These are phyloP conservation scores for Pelargonium citronellum DNA, from an alignment of 441 rosid genomes.

Conservation along the genomic window DNA sequence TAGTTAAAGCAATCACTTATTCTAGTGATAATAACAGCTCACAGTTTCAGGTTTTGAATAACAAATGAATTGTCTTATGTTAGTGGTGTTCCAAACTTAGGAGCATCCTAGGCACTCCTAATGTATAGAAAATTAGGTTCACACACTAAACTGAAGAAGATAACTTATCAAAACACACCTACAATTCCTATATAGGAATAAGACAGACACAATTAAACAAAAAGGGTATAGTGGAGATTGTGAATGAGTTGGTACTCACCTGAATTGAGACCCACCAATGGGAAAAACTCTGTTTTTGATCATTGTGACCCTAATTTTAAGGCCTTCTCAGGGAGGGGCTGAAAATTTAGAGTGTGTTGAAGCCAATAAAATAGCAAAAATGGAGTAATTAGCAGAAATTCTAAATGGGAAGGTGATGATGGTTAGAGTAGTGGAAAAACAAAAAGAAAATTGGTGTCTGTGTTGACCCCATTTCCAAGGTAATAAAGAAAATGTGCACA, in stretches of 20 bases:
- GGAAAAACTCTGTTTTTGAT: background rate
- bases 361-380: conserved; percentile 6
- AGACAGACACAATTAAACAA: conserved; percentile 1
- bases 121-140: conserved; percentile 11
- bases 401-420: conserved; percentile 10
- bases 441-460: conserved; percentile 13
- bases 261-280: background rate
- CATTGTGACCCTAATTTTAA: background rate
- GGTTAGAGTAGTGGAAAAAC: background rate
- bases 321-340: background rate
- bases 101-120: conserved; percentile 32
- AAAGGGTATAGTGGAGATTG: background rate
- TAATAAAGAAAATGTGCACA: conserved; percentile 33
- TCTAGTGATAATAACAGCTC: conserved; percentile 17
- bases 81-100: conserved; percentile 10
- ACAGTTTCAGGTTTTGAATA: conserved; percentile 14
- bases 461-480: conserved; percentile 29
- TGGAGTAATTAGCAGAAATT: conserved; percentile 16
- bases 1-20: conserved; percentile 10
- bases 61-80: conserved; percentile 10
- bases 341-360: background rate
- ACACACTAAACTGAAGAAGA: conserved; percentile 7
- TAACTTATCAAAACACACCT: background rate
- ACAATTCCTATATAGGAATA: conserved; percentile 3
- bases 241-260: background rate